A percentile compares a stretch with the other conserved stretches of the same genome.
These are phyloP conservation scores for Candida bentonensis DNA, from an alignment of 805 yeast species.

Conservation along the genomic window DNA sequence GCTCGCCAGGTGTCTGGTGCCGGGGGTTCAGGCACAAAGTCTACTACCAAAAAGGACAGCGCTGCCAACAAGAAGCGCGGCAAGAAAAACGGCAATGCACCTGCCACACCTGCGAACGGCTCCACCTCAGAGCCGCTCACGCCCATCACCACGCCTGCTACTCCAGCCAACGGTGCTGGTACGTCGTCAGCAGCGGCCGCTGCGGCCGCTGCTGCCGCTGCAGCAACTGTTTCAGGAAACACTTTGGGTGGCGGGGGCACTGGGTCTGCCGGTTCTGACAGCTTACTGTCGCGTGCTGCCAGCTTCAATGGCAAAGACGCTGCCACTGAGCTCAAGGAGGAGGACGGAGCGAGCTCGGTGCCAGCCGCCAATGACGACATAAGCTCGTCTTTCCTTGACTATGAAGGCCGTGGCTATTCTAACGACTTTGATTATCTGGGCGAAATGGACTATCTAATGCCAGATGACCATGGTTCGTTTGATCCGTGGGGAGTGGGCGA, in stretches of 20 bases:
- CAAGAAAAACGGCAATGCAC: constrained; percentile 1
- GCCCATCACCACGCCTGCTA: not conserved
- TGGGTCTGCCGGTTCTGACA: not conserved
- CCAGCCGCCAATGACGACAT: not conserved
- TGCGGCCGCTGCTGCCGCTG: not conserved
- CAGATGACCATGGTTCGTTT: not conserved
- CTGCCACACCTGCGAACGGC: not conserved
- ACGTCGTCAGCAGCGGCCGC: not conserved
- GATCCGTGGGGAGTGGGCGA: not conserved
- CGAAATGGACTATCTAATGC: not conserved
- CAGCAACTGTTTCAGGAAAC: not conserved
- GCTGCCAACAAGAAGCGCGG: not conserved
- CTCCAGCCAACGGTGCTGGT: not conserved
- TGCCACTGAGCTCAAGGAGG: not conserved
- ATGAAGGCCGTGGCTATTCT: not conserved
- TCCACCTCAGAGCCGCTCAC: not conserved
- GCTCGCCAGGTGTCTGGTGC: not conserved
- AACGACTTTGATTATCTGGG: not conserved
- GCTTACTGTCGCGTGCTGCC: not conserved
- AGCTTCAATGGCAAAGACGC: not conserved
- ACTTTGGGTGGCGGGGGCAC: not conserved
- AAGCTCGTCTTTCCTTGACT: not conserved
- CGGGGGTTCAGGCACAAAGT: not conserved
- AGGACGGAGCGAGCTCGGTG: not conserved
- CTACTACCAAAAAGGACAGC: not conserved